Evolutionary conservation across 2,329 filamentous ascomycete species (phyloP).

Genomic region (Didymella glomerata): DNA sequence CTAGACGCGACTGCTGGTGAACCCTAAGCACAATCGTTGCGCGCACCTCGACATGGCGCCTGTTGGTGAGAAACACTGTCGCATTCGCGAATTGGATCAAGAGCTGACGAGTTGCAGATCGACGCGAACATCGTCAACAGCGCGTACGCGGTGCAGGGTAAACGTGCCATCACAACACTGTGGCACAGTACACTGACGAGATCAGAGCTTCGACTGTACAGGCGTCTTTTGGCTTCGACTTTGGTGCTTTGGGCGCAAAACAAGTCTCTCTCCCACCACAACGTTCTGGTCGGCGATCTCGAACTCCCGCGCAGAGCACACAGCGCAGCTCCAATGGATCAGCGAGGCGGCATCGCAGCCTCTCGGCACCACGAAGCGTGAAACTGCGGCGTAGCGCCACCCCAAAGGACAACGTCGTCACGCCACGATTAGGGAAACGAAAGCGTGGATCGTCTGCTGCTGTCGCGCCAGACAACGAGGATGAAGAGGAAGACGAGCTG

Average conservation of each 20-base stretch:
- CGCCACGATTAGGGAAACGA: slow-evolving; percentile 46
- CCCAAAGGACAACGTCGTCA: slow-evolving; percentile 30
- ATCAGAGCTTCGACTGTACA: slow-evolving; percentile 57
- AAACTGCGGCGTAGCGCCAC: slow-evolving; percentile 29
- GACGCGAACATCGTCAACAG: slow-evolving; percentile 64
- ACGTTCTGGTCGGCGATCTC: slow-evolving; percentile 36
- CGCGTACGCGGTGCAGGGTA: slow-evolving; percentile 67
- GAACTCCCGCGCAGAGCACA: slow-evolving; percentile 38
- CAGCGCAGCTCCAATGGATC: slow-evolving; percentile 34
- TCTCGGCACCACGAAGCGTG: slow-evolving; percentile 38
- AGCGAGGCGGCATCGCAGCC: slow-evolving; percentile 40
- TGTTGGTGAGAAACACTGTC: slow-evolving; percentile 32
- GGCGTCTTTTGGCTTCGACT: slow-evolving; percentile 60
- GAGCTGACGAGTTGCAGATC: slow-evolving; percentile 49
- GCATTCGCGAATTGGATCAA: background rate
- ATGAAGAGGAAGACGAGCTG: slow-evolving; percentile 45
- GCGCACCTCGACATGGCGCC: slow-evolving; percentile 44
- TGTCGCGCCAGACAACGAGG: slow-evolving; percentile 25
- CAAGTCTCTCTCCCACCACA: slow-evolving; percentile 40
- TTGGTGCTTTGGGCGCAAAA: slow-evolving; percentile 39
- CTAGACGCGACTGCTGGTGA: slow-evolving; percentile 28
- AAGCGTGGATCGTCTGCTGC: slow-evolving; percentile 39
- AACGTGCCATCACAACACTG: slow-evolving; percentile 35
- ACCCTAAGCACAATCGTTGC: slow-evolving; percentile 25
- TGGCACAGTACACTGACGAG: slow-evolving; percentile 31